Conservation (phyloP, 2,329 filamentous ascomycete species). For the Rhexocercosporidium sp. region DNA sequence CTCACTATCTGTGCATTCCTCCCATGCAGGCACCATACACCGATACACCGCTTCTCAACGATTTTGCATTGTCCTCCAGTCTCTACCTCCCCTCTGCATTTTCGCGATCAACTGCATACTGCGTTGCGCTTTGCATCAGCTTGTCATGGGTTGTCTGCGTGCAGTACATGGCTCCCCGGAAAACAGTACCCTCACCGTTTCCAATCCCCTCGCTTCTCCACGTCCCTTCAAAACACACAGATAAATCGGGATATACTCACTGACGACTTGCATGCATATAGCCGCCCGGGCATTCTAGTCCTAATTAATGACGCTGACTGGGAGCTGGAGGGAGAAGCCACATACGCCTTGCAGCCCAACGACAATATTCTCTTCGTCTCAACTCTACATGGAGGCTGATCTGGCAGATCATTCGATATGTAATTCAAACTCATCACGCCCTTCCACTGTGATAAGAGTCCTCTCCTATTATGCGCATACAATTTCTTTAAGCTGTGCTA, state of each 20-base stretch:
- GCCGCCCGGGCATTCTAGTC: conserved; percentile 92
- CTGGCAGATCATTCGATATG: conserved; percentile 13
- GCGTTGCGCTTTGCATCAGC: conserved; percentile 10
- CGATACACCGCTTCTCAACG: conserved; percentile 27
- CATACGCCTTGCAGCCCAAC: conserved; percentile 79
- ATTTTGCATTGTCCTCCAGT: conserved; percentile 7
- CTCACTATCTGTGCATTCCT: conserved; percentile 5
- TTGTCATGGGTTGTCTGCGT: conserved; percentile 21
- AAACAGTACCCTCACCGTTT: conserved; percentile 13
- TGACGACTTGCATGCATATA: conserved; percentile 48
- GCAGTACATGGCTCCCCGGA: conserved; percentile 17
- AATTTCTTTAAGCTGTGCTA: conserved; percentile 9
- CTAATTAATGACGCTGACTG: conserved; percentile 98
- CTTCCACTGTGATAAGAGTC: conserved; percentile 11
- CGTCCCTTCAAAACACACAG: conserved; percentile 4
- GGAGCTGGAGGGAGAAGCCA: conserved; percentile 95
- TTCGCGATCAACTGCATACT: neutral
- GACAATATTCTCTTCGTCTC: conserved; percentile 97
- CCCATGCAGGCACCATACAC: conserved; percentile 17
- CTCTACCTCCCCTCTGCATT: neutral
- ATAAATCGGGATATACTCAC: conserved; percentile 17
- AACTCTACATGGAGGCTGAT: conserved; percentile 88
- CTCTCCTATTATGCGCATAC: conserved; percentile 21
- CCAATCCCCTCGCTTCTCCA: conserved; percentile 15
- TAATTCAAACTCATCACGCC: conserved; percentile 14